Percentiles rank a stretch among this genome's conserved stretches.
phyloP scores from a whole-genome alignment of 1,139 yeast species.

The Magnusiomyces tetraspermus region DNA sequence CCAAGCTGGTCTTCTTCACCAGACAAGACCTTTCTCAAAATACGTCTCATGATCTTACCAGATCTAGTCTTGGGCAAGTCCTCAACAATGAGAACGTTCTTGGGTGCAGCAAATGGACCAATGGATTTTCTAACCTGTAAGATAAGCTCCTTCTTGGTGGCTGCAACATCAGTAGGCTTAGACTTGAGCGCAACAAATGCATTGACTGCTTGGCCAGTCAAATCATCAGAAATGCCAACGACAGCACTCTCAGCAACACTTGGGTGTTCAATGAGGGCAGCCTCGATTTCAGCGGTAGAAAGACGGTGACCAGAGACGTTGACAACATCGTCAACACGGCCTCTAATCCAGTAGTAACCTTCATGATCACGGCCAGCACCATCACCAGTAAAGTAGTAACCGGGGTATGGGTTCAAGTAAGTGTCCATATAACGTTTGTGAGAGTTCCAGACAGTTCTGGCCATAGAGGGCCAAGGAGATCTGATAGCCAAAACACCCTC shows the following conservation, averaged over 20 bases:
- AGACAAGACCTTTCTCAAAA: constrained; percentile 81
- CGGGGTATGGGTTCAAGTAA: constrained; percentile 91
- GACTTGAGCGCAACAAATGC: constrained; percentile 83
- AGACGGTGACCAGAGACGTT: constrained; percentile 96
- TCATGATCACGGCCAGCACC: constrained; percentile 98
- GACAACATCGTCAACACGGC: constrained; percentile 97
- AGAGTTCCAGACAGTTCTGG: constrained; percentile 90
- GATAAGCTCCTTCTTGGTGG: constrained; percentile 60
- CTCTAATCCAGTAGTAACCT: constrained; percentile 97
- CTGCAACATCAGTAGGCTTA: constrained; percentile 46
- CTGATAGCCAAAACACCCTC: constrained; percentile 93
- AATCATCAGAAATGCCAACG: constrained; percentile 87
- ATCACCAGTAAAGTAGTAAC: constrained; percentile 95
- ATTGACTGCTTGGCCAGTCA: constrained; percentile 95
- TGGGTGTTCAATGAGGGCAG: constrained; percentile 72
- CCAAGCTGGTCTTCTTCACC: constrained; percentile 91
- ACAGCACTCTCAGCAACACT: constrained; percentile 90
- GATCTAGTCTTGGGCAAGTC: constrained; percentile 97
- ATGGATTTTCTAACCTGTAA: constrained; percentile 86
- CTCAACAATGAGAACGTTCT: constrained; percentile 71
- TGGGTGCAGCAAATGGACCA: constrained; percentile 99
- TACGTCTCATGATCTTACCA: constrained; percentile 98
- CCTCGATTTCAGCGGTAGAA: constrained; percentile 95
- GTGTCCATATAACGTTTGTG: constrained; percentile 88
- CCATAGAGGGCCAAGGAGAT: constrained; percentile 96